Conservation (phyloP, 768 basidiomycete genomes). For the Hydnomerulius pinastri region DNA sequence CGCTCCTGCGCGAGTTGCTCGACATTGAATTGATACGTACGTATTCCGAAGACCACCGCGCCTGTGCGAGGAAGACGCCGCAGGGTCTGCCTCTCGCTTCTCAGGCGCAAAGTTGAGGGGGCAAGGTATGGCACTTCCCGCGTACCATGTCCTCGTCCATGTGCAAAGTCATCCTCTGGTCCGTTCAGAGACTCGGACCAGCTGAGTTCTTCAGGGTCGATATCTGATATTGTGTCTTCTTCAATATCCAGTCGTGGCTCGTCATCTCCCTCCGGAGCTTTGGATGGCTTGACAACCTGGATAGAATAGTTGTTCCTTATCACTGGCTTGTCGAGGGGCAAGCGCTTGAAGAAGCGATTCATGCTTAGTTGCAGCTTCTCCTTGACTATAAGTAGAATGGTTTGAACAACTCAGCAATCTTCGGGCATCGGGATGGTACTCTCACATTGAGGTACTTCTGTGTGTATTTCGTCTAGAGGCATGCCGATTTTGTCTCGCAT, state of each 20-base stretch:
- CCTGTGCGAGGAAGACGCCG: slow-evolving; percentile 65
- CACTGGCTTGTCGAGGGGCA: slow-evolving; percentile 71
- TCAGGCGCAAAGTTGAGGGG: slow-evolving; percentile 51
- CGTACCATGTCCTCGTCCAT: slow-evolving; percentile 21
- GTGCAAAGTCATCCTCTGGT: slow-evolving; percentile 48
- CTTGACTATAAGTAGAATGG: slow-evolving; percentile 43
- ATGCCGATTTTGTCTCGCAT: slow-evolving; percentile 77
- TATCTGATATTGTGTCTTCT: slow-evolving; percentile 18
- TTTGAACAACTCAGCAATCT: not conserved
- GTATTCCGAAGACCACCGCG: slow-evolving; percentile 70
- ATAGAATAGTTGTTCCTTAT: slow-evolving; percentile 69
- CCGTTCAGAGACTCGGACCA: slow-evolving; percentile 62
- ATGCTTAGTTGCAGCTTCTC: slow-evolving; percentile 66
- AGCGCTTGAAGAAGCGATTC: slow-evolving; percentile 69
- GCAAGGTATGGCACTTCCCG: slow-evolving; percentile 18
- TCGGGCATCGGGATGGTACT: not conserved
- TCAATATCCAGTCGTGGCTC: not conserved
- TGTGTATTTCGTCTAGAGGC: slow-evolving; percentile 75
- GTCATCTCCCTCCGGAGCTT: slow-evolving; percentile 8
- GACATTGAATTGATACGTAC: slow-evolving; percentile 63
- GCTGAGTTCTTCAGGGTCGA: slow-evolving; percentile 67
- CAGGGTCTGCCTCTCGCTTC: slow-evolving; percentile 72
- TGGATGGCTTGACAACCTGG: slow-evolving; percentile 36
- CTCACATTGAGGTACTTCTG: slow-evolving; percentile 75
- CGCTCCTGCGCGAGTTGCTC: slow-evolving; percentile 53